Percentiles rank a stretch among this genome's conserved stretches.
These are phyloP conservation scores for Misopates orontium DNA, from an alignment of 257 asterid genomes.

Conservation along the genomic window DNA sequence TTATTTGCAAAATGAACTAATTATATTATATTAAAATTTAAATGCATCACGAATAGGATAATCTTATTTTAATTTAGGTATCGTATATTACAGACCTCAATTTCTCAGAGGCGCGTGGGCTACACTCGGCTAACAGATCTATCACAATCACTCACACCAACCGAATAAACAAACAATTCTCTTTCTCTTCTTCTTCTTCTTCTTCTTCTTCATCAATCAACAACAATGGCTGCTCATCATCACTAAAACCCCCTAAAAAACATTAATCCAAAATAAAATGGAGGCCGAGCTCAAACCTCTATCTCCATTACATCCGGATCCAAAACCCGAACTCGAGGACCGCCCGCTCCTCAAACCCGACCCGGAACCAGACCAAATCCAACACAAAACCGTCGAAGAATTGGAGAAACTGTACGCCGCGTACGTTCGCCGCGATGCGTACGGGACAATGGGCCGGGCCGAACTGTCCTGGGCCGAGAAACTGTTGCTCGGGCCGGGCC, in stretches of 20 bases:
- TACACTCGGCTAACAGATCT: neutral
- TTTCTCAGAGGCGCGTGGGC: neutral
- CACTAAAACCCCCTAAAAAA: neutral
- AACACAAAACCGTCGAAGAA: conserved; percentile 50
- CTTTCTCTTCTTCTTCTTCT: conserved; percentile 9
- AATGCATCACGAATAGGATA: no score
- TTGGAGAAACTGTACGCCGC: conserved; percentile 77
- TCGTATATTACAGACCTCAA: no score
- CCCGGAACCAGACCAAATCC: conserved; percentile 19
- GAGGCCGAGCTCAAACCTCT: conserved; percentile 68
- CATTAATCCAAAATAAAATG: conserved; percentile 32
- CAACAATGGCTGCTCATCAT: conserved; percentile 39
- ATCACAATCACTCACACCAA: neutral
- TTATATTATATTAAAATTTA: no score
- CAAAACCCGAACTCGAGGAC: conserved; percentile 47
- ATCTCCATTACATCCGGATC: conserved; percentile 35
- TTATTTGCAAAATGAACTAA: no score
- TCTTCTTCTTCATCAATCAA: neutral
- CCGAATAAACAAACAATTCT: neutral
- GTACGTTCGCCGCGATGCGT: conserved; percentile 68
- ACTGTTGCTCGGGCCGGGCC: conserved; percentile 52
- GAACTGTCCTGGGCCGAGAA: conserved; percentile 62
- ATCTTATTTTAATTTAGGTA: no score
- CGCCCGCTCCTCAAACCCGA: conserved; percentile 75
- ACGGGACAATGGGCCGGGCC: conserved; percentile 78